These are phyloP conservation scores for Scleromitrula shiraiana DNA, from an alignment of 2,329 filamentous ascomycete genomes.

Conservation along the genomic window DNA sequence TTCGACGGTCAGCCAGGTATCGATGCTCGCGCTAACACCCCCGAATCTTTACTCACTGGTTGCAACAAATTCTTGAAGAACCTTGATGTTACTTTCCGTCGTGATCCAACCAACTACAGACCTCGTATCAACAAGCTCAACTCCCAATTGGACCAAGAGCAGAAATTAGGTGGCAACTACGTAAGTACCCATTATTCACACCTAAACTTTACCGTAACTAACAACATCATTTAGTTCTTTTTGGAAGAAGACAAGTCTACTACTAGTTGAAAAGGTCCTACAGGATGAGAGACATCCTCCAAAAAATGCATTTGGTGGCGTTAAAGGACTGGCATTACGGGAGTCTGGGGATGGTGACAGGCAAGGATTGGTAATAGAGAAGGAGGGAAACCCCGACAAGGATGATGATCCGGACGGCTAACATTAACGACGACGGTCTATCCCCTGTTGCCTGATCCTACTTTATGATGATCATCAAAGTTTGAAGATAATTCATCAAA, in stretches of 20 bases:
- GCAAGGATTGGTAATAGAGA: constrained; percentile 34
- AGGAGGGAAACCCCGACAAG: constrained; percentile 54
- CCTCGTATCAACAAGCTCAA: constrained; percentile 97
- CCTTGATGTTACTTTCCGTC: constrained; percentile 95
- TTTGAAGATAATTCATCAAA: constrained; percentile 12
- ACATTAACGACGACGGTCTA: constrained; percentile 51
- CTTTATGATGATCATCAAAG: constrained; percentile 16
- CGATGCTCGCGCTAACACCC: constrained; percentile 77
- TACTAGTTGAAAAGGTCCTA: constrained; percentile 53
- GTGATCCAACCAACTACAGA: constrained; percentile 90
- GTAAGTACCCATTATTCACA: constrained; percentile 42
- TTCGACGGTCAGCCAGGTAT: constrained; percentile 93
- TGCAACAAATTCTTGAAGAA: constrained; percentile 97
- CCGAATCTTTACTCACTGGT: constrained; percentile 82
- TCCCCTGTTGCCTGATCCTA: constrained; percentile 48
- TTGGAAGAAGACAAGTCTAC: constrained; percentile 64
- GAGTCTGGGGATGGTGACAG: constrained; percentile 26
- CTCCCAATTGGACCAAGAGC: constrained; percentile 94
- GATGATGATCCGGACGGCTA: constrained; percentile 58
- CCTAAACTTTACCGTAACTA: constrained; percentile 6
- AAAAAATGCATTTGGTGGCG: constrained; percentile 28
- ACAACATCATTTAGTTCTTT: constrained; percentile 65
- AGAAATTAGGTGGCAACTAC: constrained; percentile 90
- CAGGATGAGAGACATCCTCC: constrained; percentile 34
- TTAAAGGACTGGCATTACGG: constrained; percentile 26